Conservation (phyloP, 441 rosid genomes). For the Adansonia grandidieri region DNA sequence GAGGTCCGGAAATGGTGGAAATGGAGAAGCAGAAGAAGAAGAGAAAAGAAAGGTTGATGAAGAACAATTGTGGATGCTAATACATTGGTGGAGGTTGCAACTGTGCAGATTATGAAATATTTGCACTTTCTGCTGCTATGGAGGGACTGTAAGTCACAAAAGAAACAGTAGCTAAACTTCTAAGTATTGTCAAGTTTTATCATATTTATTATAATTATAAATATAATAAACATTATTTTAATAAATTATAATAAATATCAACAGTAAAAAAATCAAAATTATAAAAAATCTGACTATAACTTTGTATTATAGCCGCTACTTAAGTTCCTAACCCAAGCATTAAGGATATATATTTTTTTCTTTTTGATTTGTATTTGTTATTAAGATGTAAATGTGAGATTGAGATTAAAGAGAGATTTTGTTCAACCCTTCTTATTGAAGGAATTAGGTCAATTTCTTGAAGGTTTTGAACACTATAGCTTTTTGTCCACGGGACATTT, state of each 20-base stretch:
- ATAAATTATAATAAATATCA: too few species aligned
- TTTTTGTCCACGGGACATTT: too few species aligned
- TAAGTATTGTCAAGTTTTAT: too few species aligned
- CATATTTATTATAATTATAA: too few species aligned
- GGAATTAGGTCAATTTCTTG: neutral
- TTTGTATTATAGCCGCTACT: too few species aligned
- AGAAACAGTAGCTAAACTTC: neutral
- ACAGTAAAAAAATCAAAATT: too few species aligned
- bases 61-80: slow-evolving; percentile 43
- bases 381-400: neutral
- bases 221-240: too few species aligned
- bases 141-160: slow-evolving; percentile 36
- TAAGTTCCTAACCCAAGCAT: neutral
- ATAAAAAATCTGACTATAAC: too few species aligned
- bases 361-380: neutral
- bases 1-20: slow-evolving; percentile 31
- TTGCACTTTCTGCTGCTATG: slow-evolving; percentile 59
- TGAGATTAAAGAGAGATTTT: neutral
- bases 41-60: slow-evolving; percentile 21
- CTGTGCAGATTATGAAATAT: slow-evolving; percentile 54
- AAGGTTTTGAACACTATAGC: neutral
- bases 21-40: slow-evolving; percentile 24
- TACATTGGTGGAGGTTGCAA: slow-evolving; percentile 35
- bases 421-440: neutral
- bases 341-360: neutral